Percentiles rank a stretch among this genome's conserved stretches.
Evolutionary conservation across 2,329 filamentous ascomycete species (phyloP).

Genomic region (Cyclaneusma minus): DNA sequence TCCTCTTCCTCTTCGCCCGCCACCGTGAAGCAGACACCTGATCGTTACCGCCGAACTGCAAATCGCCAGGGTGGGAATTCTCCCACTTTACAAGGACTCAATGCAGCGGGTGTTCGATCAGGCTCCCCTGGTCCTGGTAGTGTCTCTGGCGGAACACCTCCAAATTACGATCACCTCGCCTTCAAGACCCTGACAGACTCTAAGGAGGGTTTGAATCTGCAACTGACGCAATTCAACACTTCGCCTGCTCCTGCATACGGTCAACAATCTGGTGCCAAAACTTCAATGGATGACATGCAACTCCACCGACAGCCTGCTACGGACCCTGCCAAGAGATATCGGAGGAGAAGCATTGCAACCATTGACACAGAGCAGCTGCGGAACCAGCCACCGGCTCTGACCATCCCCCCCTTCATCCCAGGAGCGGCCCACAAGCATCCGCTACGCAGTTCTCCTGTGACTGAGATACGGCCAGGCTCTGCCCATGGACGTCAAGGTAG

Average conservation of each 20-base stretch:
- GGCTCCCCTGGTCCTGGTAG: too few relatives aligned
- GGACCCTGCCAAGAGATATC: conserved; percentile 60
- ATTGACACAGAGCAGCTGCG: conserved; percentile 30
- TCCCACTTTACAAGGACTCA: too few relatives aligned
- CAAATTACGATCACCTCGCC: too few relatives aligned
- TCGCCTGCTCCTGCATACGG: conserved; percentile 6
- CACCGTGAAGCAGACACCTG: conserved; percentile 54
- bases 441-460: conserved; percentile 17
- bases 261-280: too few relatives aligned
- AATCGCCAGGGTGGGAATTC: conserved; percentile 37
- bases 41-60: conserved; percentile 63
- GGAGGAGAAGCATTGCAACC: conserved; percentile 70
- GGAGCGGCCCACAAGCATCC: conserved; percentile 16
- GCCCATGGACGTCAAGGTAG: conserved; percentile 32
- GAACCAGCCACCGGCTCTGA: conserved; percentile 1
- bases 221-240: conserved; percentile 13
- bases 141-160: too few relatives aligned
- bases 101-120: conserved; percentile 9
- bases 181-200: too few relatives aligned
- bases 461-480: conserved; percentile 11
- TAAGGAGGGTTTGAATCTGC: conserved; percentile 10
- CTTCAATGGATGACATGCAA: conserved; percentile 22
- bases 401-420: conserved; percentile 9
- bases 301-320: conserved; percentile 37
- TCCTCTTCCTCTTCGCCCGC: conserved; percentile 28